Conservation (phyloP, 345 rosid genomes). For the Eutrema yunnanense region DNA sequence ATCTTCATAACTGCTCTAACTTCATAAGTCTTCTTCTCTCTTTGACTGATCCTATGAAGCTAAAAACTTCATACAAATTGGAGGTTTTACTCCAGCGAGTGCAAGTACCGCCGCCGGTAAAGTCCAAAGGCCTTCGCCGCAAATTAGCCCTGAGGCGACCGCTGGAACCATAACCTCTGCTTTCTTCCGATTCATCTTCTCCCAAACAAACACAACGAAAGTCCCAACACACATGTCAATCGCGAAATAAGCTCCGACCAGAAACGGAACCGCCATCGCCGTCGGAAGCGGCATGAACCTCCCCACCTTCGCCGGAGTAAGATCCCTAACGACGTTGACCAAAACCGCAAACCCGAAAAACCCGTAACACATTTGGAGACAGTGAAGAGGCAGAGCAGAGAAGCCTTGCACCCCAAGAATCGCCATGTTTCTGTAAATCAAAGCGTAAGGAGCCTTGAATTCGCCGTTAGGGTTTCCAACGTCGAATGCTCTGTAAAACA, state of each 20-base stretch:
- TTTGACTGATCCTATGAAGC: slow-evolving; percentile 34
- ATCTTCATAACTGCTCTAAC: not conserved
- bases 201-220: slow-evolving; percentile 53
- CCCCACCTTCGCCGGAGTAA: slow-evolving; percentile 53
- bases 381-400: slow-evolving; percentile 36
- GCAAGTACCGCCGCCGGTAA: slow-evolving; percentile 84
- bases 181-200: slow-evolving; percentile 49
- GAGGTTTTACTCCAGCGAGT: slow-evolving; percentile 70
- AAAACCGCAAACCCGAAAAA: slow-evolving; percentile 71
- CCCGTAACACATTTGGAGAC: slow-evolving; percentile 45
- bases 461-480: slow-evolving; percentile 88
- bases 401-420: slow-evolving; percentile 39
- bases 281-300: slow-evolving; percentile 87
- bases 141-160: slow-evolving; percentile 80
- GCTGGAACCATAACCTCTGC: slow-evolving; percentile 85
- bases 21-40: not conserved
- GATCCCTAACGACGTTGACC: slow-evolving; percentile 60
- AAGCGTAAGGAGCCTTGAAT: slow-evolving; percentile 83
- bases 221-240: slow-evolving; percentile 86
- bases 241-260: slow-evolving; percentile 89
- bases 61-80: slow-evolving; percentile 81
- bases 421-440: slow-evolving; percentile 69
- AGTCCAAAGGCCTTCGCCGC: slow-evolving; percentile 93
- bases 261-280: slow-evolving; percentile 81
- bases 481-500: slow-evolving; percentile 86